Conservation (phyloP, 2,329 filamentous ascomycete species). For the Coniella vitis region DNA sequence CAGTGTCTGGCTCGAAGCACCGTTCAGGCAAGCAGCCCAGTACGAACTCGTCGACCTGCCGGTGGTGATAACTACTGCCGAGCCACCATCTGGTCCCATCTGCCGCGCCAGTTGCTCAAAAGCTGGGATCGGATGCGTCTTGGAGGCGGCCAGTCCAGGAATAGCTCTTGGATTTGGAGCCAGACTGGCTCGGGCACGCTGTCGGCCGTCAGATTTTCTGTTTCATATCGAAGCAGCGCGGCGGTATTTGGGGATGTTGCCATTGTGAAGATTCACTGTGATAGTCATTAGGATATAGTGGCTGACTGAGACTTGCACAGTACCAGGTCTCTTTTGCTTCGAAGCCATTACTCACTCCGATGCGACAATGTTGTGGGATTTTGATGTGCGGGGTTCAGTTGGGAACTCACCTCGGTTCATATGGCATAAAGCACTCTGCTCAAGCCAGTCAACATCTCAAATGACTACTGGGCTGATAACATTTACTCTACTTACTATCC, state of each 20-base stretch:
- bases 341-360: too few species aligned
- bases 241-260: conserved; percentile 1
- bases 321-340: too few species aligned
- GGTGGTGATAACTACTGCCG: neutral
- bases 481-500: too few species aligned
- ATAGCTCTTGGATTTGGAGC: conserved; percentile 3
- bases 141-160: neutral
- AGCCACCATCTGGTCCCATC: neutral
- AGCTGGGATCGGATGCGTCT: neutral
- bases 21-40: conserved; percentile 5
- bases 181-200: neutral
- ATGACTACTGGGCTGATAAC: too few species aligned
- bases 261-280: neutral
- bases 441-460: too few species aligned
- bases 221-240: neutral
- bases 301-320: too few species aligned
- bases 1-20: conserved; percentile 1
- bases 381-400: too few species aligned
- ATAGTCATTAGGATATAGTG: neutral
- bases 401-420: too few species aligned
- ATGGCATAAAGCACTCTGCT: too few species aligned
- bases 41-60: neutral
- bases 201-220: neutral
- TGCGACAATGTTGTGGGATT: too few species aligned
- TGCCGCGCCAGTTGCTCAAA: neutral